phyloP scores from a whole-genome alignment of 169 alveolate species.

The Amoebophrya sp. region DNA sequence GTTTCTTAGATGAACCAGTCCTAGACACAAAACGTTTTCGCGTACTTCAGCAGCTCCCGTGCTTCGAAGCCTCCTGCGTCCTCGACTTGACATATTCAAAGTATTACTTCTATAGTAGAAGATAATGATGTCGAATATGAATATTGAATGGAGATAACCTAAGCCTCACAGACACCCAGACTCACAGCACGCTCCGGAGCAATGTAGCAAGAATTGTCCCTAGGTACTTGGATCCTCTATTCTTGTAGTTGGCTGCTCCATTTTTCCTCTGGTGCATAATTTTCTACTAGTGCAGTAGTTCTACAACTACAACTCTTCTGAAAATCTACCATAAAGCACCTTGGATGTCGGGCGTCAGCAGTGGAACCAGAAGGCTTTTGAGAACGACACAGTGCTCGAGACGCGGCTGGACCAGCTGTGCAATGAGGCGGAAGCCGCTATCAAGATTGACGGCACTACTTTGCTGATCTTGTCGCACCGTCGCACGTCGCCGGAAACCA shows the following conservation, averaged over 20 bases:
- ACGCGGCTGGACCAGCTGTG: constrained; percentile 13
- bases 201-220: too few species aligned
- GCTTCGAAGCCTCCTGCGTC: not conserved
- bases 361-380: constrained; percentile 16
- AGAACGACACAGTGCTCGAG: not conserved
- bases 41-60: not conserved
- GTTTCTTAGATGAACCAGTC: not conserved
- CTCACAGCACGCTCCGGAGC: too few species aligned
- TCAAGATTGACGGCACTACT: constrained; percentile 39
- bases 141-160: too few species aligned
- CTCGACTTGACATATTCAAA: not conserved
- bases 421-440: constrained; percentile 1
- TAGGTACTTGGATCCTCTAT: too few species aligned
- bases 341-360: not conserved
- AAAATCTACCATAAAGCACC: too few species aligned
- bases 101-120: too few species aligned
- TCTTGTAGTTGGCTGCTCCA: too few species aligned
- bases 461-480: constrained; percentile 52
- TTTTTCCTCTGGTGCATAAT: too few species aligned
- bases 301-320: too few species aligned
- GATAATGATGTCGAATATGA: too few species aligned
- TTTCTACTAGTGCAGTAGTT: too few species aligned
- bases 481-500: constrained; percentile 41
- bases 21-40: not conserved
- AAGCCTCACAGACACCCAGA: too few species aligned